Conservation (phyloP, 148 eudicot genomes). For the Chenopodium suecicum region DNA sequence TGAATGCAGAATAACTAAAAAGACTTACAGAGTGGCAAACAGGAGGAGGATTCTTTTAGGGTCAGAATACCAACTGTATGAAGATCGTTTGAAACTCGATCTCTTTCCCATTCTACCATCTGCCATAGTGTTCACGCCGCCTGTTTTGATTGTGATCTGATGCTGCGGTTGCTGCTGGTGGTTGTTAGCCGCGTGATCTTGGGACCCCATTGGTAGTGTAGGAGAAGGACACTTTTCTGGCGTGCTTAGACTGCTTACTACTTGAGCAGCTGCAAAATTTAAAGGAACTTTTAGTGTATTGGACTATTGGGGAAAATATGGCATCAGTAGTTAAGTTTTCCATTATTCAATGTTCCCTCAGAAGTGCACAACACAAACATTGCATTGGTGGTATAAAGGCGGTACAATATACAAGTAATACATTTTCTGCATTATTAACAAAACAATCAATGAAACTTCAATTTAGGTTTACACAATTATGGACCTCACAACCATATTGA, state of each 20-base stretch:
- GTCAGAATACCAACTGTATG: constrained; percentile 39
- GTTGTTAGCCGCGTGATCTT: constrained; percentile 32
- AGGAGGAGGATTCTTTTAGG: constrained; percentile 66
- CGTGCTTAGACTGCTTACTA: constrained; percentile 24
- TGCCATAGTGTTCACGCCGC: constrained; percentile 21
- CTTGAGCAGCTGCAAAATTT: constrained; percentile 43
- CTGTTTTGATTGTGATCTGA: constrained; percentile 62
- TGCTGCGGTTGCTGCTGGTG: constrained; percentile 46
- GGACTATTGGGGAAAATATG: not conserved
- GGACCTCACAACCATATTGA: not conserved
- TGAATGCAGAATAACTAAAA: not conserved
- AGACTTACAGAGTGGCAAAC: constrained; percentile 81
- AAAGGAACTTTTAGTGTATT: constrained; percentile 6
- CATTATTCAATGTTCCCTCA: constrained; percentile 14
- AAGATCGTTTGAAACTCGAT: constrained; percentile 52
- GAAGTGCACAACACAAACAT: constrained; percentile 13
- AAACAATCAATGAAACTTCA: not conserved
- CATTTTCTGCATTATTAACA: not conserved
- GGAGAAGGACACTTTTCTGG: constrained; percentile 47
- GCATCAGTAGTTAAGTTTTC: not conserved
- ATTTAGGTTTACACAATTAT: not conserved
- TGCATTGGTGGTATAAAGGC: not conserved
- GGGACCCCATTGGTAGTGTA: constrained; percentile 31
- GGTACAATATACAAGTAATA: too few relatives aligned
- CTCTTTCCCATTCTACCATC: constrained; percentile 46